Conservation (phyloP, 2,329 filamentous ascomycete genomes). For the Nannizzia gypsea region DNA sequence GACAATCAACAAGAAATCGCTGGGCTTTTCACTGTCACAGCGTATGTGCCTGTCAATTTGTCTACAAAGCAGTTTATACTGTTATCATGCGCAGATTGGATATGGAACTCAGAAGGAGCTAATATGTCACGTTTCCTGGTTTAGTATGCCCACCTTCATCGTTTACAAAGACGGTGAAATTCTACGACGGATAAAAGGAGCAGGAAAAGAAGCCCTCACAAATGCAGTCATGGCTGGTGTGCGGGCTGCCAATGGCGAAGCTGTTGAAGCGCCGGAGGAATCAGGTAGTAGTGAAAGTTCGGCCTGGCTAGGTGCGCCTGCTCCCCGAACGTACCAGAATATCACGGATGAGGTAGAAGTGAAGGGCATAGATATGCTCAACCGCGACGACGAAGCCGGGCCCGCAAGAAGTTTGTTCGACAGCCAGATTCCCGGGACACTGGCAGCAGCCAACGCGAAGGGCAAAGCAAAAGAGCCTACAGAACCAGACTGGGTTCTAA, state of each 20-base stretch:
- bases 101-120: neutral
- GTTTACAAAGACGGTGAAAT: conserved; percentile 64
- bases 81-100: neutral
- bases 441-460: conserved; percentile 30
- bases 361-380: conserved; percentile 72
- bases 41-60: conserved; percentile 33
- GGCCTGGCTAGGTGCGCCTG: conserved; percentile 59
- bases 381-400: conserved; percentile 67
- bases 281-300: conserved; percentile 34
- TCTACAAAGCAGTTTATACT: neutral
- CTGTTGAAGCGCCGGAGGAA: conserved; percentile 30
- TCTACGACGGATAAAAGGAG: conserved; percentile 59
- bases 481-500: conserved; percentile 78
- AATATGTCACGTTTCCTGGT: neutral
- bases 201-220: conserved; percentile 59
- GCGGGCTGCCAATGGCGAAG: conserved; percentile 34
- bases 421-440: conserved; percentile 50
- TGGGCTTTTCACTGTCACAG: conserved; percentile 58
- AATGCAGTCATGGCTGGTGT: conserved; percentile 55
- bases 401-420: conserved; percentile 64
- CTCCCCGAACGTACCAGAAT: conserved; percentile 72
- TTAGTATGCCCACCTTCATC: conserved; percentile 78
- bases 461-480: conserved; percentile 42
- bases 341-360: conserved; percentile 72
- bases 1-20: conserved; percentile 66